phyloP scores from a whole-genome alignment of 1,139 yeast genomes.

The Kurtzmaniella quercitrusa region DNA sequence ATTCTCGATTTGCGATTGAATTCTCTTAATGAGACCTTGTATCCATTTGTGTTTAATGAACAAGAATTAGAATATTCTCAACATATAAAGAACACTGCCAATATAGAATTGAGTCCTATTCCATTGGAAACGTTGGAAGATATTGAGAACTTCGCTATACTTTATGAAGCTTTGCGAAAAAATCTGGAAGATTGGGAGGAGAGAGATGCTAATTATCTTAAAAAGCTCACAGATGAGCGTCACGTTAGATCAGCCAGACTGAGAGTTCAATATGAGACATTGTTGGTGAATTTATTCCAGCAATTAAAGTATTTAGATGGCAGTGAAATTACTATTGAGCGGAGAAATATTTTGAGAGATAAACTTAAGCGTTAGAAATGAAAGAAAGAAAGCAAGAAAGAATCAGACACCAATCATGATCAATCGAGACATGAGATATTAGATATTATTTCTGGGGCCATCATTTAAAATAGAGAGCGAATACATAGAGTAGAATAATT shows the following conservation, averaged over 20 bases:
- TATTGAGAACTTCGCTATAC: constrained; percentile 40
- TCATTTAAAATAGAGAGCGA: no score
- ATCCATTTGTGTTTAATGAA: constrained; percentile 52
- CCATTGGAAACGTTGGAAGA: constrained; percentile 43
- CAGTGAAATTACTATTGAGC: constrained; percentile 19
- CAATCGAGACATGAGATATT: no score
- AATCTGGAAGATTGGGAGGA: constrained; percentile 34
- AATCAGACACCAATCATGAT: no score
- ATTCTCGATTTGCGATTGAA: constrained; percentile 49
- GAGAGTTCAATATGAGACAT: constrained; percentile 36
- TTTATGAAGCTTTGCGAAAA: constrained; percentile 34
- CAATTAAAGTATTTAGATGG: constrained; percentile 41
- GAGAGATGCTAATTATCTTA: constrained; percentile 28
- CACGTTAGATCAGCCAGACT: constrained; percentile 19
- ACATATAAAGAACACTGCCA: constrained; percentile 8
- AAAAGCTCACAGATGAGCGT: constrained; percentile 17
- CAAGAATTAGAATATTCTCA: constrained; percentile 31
- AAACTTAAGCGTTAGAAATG: neutral
- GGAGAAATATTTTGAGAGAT: constrained; percentile 16
- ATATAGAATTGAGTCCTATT: constrained; percentile 23
- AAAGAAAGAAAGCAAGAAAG: neutral
- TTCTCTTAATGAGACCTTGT: constrained; percentile 43
- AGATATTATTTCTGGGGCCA: no score
- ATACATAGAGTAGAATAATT: no score
- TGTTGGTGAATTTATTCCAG: constrained; percentile 32